phyloP scores from a whole-genome alignment of 192 early-diverging fungal genomes.

The Dimargaris verticillata region DNA sequence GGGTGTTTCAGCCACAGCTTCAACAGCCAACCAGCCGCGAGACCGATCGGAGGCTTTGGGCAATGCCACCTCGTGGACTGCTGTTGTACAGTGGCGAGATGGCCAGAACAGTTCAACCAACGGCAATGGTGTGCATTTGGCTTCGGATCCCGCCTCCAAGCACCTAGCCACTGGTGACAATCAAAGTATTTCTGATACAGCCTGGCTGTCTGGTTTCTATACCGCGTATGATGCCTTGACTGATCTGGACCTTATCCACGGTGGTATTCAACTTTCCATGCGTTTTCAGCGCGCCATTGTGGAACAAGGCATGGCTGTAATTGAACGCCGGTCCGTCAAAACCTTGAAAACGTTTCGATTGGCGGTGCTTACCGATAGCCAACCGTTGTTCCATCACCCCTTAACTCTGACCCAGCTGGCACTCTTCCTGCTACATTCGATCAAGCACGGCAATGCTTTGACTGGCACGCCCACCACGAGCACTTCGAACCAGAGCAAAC shows the following conservation, averaged over 20 bases:
- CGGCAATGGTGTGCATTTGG: no score
- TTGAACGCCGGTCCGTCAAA: conserved; percentile 65
- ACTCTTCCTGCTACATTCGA: conserved; percentile 61
- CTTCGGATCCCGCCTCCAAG: neutral
- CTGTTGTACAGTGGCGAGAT: conserved; percentile 5
- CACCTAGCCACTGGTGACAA: neutral
- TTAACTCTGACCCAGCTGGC: conserved; percentile 60
- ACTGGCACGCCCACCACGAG: no score
- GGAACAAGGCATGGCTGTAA: conserved; percentile 55
- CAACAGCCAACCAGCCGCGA: neutral
- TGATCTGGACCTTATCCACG: conserved; percentile 18
- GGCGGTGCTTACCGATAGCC: conserved; percentile 44
- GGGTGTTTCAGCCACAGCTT: neutral
- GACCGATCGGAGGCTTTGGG: neutral
- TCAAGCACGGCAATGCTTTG: conserved; percentile 14
- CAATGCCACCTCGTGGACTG: neutral
- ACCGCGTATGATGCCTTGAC: conserved; percentile 72
- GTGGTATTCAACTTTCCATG: conserved; percentile 58
- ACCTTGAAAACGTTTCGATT: conserved; percentile 58
- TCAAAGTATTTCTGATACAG: conserved; percentile 7
- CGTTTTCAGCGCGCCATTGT: conserved; percentile 60
- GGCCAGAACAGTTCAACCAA: neutral
- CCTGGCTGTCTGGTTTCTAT: conserved; percentile 73
- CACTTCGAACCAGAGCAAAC: no score
- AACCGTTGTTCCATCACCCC: conserved; percentile 38